Evolutionary conservation across 73 alveolate species (phyloP).

Genomic region (Paramecium bursaria): DNA sequence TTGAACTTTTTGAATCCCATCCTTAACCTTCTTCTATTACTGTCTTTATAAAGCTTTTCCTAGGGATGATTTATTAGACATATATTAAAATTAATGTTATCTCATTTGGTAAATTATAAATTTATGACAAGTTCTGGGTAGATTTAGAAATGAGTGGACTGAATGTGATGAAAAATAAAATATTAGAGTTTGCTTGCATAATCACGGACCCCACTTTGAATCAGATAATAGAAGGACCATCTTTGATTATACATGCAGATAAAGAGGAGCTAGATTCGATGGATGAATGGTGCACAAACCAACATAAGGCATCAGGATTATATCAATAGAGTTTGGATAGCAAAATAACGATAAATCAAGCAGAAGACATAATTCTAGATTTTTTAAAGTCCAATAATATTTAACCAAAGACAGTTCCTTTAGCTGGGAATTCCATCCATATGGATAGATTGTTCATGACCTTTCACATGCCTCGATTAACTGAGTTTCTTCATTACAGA

Average conservation of each 20-base stretch:
- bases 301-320: conserved; percentile 80
- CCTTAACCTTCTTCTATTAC: conserved; percentile 36
- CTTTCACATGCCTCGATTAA: conserved; percentile 77
- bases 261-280: conserved; percentile 71
- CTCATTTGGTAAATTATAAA: too few species aligned
- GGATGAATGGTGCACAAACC: conserved; percentile 83
- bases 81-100: background rate
- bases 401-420: conserved; percentile 56
- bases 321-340: conserved; percentile 68
- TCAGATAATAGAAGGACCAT: conserved; percentile 76
- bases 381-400: conserved; percentile 68
- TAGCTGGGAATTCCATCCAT: conserved; percentile 84
- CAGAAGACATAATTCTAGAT: conserved; percentile 73
- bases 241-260: conserved; percentile 72
- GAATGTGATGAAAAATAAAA: conserved; percentile 65
- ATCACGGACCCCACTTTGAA: conserved; percentile 78
- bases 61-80: conserved; percentile 61
- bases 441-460: conserved; percentile 73
- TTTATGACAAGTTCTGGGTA: conserved; percentile 82
- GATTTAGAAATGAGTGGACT: conserved; percentile 87
- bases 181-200: conserved; percentile 80
- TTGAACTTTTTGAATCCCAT: conserved; percentile 53
- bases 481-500: conserved; percentile 76
- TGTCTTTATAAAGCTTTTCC: conserved; percentile 68
- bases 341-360: conserved; percentile 70